Evolutionary conservation across 2,329 filamentous ascomycete genomes (phyloP).

Genomic region (Chrysoporthe deuterocubensis): DNA sequence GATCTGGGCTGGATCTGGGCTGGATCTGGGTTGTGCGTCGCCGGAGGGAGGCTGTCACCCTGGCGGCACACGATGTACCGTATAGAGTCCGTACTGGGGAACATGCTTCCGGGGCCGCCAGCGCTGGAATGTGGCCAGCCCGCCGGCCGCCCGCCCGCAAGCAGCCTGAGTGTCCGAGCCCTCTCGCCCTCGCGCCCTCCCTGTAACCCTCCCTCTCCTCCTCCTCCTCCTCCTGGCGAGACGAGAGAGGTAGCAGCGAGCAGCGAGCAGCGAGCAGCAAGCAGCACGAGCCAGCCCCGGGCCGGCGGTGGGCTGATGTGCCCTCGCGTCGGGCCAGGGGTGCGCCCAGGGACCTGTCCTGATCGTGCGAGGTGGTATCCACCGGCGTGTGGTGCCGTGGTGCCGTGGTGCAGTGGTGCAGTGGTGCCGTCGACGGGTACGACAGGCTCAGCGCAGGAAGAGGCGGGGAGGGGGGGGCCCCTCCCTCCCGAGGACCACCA

Average conservation of each 20-base stretch:
- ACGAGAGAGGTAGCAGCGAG: not conserved
- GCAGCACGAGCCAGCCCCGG: constrained; percentile 30
- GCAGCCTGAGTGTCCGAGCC: no score
- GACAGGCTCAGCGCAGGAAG: not conserved
- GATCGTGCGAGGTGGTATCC: not conserved
- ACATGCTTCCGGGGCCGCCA: no score
- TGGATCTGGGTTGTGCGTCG: no score
- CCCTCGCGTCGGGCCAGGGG: not conserved
- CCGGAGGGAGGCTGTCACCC: constrained; percentile 20
- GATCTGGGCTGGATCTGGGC: not conserved
- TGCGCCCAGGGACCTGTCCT: not conserved
- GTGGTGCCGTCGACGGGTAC: constrained; percentile 1
- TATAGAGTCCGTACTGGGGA: no score
- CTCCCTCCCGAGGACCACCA: constrained; percentile 8
- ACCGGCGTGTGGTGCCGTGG: not conserved
- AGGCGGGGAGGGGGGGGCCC: not conserved
- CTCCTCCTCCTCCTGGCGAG: no score
- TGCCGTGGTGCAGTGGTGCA: not conserved
- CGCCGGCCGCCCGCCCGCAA: no score
- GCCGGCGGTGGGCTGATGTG: constrained; percentile 27
- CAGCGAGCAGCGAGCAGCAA: no score
- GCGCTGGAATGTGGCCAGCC: no score
- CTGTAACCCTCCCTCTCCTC: no score
- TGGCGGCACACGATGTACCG: not conserved
- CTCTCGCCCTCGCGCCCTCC: no score